A percentile compares a stretch with the other conserved stretches of the same genome.
Evolutionary conservation across 1,139 yeast genomes (phyloP).

Genomic region (Kurtzmaniella natalensis): DNA sequence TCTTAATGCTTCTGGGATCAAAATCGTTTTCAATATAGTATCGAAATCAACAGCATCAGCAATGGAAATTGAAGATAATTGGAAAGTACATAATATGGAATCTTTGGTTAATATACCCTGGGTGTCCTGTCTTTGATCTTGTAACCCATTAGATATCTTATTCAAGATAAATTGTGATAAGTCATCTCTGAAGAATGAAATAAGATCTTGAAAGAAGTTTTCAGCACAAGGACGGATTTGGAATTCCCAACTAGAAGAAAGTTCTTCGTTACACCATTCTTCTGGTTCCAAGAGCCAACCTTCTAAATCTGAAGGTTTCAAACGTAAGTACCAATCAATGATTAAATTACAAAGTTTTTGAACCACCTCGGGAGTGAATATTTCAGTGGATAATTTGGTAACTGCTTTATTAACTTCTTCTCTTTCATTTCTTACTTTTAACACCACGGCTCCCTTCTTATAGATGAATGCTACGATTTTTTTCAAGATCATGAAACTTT

Average conservation of each 20-base stretch:
- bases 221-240: slow-evolving; percentile 88
- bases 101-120: slow-evolving; percentile 67
- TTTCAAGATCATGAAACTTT: slow-evolving; percentile 65
- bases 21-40: slow-evolving; percentile 48
- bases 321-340: slow-evolving; percentile 66
- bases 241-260: slow-evolving; percentile 67
- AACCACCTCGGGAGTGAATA: slow-evolving; percentile 56
- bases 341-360: slow-evolving; percentile 60
- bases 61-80: slow-evolving; percentile 66
- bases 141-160: slow-evolving; percentile 54
- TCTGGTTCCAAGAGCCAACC: slow-evolving; percentile 85
- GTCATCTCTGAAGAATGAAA: slow-evolving; percentile 58
- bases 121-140: slow-evolving; percentile 16
- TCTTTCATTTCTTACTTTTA: slow-evolving; percentile 60
- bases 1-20: slow-evolving; percentile 63
- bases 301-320: slow-evolving; percentile 73
- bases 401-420: slow-evolving; percentile 59
- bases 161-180: slow-evolving; percentile 58
- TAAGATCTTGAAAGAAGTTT: slow-evolving; percentile 72
- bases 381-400: slow-evolving; percentile 43
- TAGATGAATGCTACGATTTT: slow-evolving; percentile 57
- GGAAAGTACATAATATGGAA: slow-evolving; percentile 76
- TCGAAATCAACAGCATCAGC: slow-evolving; percentile 64
- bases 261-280: slow-evolving; percentile 85
- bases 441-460: slow-evolving; percentile 62